Conservation (phyloP, 2,329 filamentous ascomycete species). For the Mycosphaerelloides madeirae region DNA sequence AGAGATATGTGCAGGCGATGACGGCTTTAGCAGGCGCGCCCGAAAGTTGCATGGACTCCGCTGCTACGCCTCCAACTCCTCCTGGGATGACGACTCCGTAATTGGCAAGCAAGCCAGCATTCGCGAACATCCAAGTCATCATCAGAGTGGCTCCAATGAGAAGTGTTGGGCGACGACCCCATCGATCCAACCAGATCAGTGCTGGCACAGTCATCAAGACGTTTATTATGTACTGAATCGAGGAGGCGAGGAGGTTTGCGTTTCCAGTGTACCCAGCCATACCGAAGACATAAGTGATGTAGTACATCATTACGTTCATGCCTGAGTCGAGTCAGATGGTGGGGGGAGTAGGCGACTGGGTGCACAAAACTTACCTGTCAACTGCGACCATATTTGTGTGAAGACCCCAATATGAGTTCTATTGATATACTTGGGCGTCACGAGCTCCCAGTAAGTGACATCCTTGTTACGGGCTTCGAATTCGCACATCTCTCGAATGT, state of each 20-base stretch:
- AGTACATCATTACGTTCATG: conserved; percentile 5
- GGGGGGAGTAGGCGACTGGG: too few species aligned
- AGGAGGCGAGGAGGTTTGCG: conserved; percentile 59
- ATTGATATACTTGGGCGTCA: conserved; percentile 70
- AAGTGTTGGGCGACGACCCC: conserved; percentile 66
- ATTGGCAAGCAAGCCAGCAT: conserved; percentile 57
- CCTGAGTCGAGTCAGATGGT: too few species aligned
- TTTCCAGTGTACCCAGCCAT: conserved; percentile 60
- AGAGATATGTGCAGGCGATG: conserved; percentile 66
- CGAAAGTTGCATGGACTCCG: conserved; percentile 37
- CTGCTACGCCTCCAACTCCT: conserved; percentile 37
- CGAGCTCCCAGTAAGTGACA: conserved; percentile 66
- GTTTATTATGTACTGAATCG: conserved; percentile 73
- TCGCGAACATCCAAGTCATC: conserved; percentile 58
- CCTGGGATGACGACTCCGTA: conserved; percentile 46
- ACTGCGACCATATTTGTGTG: conserved; percentile 69
- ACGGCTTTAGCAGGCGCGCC: conserved; percentile 37
- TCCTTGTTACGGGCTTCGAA: conserved; percentile 67
- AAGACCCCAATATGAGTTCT: conserved; percentile 67
- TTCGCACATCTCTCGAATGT: conserved; percentile 61
- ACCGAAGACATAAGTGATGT: conserved; percentile 57
- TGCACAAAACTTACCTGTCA: conserved; percentile 62
- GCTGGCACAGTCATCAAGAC: conserved; percentile 73
- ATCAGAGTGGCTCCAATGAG: conserved; percentile 63
- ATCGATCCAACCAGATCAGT: conserved; percentile 67